phyloP scores from a whole-genome alignment of 305 asterid genomes.

The Fraxinus floribunda region DNA sequence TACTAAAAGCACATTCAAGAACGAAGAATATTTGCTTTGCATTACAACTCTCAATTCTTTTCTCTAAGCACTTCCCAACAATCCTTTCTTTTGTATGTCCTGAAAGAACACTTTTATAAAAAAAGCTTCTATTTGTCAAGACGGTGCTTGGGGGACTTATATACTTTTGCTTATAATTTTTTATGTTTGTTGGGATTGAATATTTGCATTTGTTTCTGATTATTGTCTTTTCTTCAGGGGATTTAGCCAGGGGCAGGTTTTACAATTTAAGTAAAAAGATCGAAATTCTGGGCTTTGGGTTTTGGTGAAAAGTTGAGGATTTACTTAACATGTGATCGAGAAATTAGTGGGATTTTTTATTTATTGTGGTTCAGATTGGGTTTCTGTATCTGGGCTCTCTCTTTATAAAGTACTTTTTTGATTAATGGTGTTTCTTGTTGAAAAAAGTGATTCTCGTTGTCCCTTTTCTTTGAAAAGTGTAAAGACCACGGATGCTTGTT shows the following conservation, averaged over 20 bases:
- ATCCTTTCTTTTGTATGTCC: neutral
- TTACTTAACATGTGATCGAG: neutral
- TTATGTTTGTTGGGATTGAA: neutral
- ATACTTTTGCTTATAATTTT: neutral
- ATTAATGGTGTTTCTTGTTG: neutral
- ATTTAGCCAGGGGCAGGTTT: neutral
- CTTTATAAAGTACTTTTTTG: neutral
- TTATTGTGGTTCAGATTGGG: neutral
- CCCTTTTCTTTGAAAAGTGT: neutral
- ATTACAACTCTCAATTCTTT: neutral
- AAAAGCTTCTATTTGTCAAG: neutral
- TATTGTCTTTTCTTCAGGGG: neutral
- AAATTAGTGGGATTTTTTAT: neutral
- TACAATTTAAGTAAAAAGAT: constrained; percentile 5
- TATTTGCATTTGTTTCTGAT: neutral
- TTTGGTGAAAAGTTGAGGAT: constrained; percentile 12
- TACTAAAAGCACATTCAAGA: neutral
- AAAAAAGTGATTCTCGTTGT: neutral
- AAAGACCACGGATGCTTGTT: neutral
- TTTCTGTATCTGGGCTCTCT: neutral
- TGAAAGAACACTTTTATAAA: neutral
- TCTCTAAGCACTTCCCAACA: neutral
- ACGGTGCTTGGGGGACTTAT: neutral
- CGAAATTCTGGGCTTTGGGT: neutral
- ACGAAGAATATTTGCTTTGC: neutral